These are phyloP conservation scores for Venturia pyrina DNA, from an alignment of 2,329 filamentous ascomycete genomes.

Conservation along the genomic window DNA sequence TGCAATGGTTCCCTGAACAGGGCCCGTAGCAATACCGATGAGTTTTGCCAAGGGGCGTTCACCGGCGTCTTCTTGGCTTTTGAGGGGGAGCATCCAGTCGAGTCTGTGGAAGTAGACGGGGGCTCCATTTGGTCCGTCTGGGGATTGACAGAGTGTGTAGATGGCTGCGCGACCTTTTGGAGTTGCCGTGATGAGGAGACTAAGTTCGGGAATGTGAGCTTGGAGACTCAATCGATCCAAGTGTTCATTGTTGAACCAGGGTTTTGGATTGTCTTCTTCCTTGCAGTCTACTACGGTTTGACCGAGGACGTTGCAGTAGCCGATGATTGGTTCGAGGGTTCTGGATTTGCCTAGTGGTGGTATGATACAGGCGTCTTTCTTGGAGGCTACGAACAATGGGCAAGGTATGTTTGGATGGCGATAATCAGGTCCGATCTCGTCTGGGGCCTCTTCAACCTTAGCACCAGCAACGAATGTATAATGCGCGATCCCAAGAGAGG, in stretches of 20 bases:
- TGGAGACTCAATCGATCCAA: slow-evolving; percentile 51
- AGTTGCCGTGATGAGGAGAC: slow-evolving; percentile 57
- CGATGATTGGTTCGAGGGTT: not conserved
- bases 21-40: slow-evolving; percentile 58
- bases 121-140: not conserved
- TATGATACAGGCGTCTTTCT: not conserved
- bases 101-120: slow-evolving; percentile 25
- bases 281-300: slow-evolving; percentile 16
- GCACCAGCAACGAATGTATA: not conserved
- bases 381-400: slow-evolving; percentile 4
- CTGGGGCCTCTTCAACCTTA: not conserved
- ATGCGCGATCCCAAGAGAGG: not conserved
- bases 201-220: slow-evolving; percentile 57
- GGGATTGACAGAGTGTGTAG: slow-evolving; percentile 43
- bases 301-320: slow-evolving; percentile 1
- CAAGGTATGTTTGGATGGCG: not conserved
- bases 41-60: slow-evolving; percentile 43
- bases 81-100: slow-evolving; percentile 46
- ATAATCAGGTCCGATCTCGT: not conserved
- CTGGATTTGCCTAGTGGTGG: not conserved
- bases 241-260: slow-evolving; percentile 15
- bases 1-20: slow-evolving; percentile 36
- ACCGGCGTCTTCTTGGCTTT: slow-evolving; percentile 40
- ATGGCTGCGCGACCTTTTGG: slow-evolving; percentile 57
- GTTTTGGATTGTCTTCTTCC: not conserved